A percentile compares a stretch with the other conserved stretches of the same genome.
Conservation (phyloP, 2,329 filamentous ascomycete genomes). For the Ramichloridium luteum region DNA sequence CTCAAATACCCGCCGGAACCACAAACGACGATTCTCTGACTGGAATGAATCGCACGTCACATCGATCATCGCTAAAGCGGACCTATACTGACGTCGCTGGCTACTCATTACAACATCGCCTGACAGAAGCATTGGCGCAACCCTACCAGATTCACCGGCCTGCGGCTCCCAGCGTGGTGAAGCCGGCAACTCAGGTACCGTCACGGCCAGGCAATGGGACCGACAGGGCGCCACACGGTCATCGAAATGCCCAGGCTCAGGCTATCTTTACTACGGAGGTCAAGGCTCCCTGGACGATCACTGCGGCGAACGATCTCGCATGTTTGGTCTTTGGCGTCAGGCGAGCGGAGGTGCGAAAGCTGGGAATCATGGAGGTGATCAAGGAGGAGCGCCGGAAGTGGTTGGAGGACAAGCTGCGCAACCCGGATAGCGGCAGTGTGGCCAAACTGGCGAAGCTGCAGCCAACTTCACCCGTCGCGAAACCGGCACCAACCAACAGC, state of each 20-base stretch:
- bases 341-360: slow-evolving; percentile 83
- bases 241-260: slow-evolving; percentile 86
- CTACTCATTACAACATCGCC: slow-evolving; percentile 63
- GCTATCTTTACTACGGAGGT: slow-evolving; percentile 96
- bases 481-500: slow-evolving; percentile 27
- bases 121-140: slow-evolving; percentile 73
- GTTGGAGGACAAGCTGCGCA: slow-evolving; percentile 73
- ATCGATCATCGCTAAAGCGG: slow-evolving; percentile 49
- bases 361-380: slow-evolving; percentile 91
- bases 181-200: slow-evolving; percentile 17
- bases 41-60: slow-evolving; percentile 32
- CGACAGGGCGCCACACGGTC: slow-evolving; percentile 53
- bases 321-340: slow-evolving; percentile 98
- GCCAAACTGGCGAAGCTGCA: slow-evolving; percentile 12
- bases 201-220: slow-evolving; percentile 22
- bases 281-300: slow-evolving; percentile 83
- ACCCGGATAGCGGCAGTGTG: slow-evolving; percentile 38
- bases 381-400: slow-evolving; percentile 78
- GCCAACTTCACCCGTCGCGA: slow-evolving; percentile 19
- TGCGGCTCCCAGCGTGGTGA: slow-evolving; percentile 26
- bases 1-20: slow-evolving; percentile 1
- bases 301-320: slow-evolving; percentile 89
- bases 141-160: slow-evolving; percentile 56
- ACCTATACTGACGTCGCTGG: slow-evolving; percentile 76
- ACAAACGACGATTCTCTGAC: slow-evolving; percentile 16